These are phyloP conservation scores for Saccharomycopsis synnaedendra DNA, from an alignment of 805 yeast genomes.

Conservation along the genomic window DNA sequence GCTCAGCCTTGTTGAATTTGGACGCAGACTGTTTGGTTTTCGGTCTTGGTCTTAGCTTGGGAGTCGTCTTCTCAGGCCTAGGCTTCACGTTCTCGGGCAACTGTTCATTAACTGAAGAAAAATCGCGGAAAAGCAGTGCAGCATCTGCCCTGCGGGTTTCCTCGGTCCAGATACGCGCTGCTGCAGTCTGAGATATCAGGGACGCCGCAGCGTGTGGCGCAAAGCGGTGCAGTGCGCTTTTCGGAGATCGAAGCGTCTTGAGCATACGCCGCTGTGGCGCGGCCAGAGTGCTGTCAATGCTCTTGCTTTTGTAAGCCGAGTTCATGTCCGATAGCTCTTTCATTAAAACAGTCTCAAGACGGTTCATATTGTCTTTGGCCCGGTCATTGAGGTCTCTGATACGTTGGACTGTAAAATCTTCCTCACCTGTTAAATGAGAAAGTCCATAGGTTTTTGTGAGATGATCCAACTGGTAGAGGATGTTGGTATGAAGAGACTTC, in stretches of 20 bases:
- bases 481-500: constrained; percentile 57
- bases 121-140: constrained; percentile 9
- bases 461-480: constrained; percentile 42
- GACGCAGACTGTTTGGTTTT: too few species aligned
- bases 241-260: constrained; percentile 25
- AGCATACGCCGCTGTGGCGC: constrained; percentile 20
- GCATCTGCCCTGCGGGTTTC: constrained; percentile 5
- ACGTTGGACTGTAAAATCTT: constrained; percentile 8
- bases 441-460: constrained; percentile 30
- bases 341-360: constrained; percentile 11
- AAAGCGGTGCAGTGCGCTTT: constrained; percentile 14
- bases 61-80: neutral
- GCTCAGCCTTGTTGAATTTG: too few species aligned
- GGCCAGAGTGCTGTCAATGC: neutral
- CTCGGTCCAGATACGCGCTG: constrained; percentile 17
- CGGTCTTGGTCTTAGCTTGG: neutral
- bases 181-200: constrained; percentile 21
- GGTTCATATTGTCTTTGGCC: constrained; percentile 11
- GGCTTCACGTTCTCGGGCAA: neutral
- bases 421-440: constrained; percentile 9
- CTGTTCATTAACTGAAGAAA: constrained; percentile 1
- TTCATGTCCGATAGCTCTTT: constrained; percentile 8
- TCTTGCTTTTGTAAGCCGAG: neutral
- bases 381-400: constrained; percentile 7
- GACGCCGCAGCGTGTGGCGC: constrained; percentile 16